Evolutionary conservation across 148 eudicot species (phyloP).

Genomic region (Oxyria digyna): DNA sequence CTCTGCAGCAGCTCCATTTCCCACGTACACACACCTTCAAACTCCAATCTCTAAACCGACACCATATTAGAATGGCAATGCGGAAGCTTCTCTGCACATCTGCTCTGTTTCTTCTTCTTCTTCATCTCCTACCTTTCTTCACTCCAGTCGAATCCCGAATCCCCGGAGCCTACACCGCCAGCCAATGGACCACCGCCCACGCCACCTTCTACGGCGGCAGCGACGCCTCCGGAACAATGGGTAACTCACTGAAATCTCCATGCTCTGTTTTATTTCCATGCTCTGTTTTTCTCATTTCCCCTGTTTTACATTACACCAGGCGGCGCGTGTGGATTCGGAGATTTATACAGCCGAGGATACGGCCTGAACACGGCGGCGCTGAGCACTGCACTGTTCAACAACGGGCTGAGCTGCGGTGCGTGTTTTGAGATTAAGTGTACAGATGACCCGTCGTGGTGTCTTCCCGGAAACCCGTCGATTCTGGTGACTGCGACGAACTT

Average conservation of each 20-base stretch:
- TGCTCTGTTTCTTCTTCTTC: conserved; percentile 15
- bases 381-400: conserved; percentile 86
- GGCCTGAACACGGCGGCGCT: conserved; percentile 86
- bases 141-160: conserved; percentile 26
- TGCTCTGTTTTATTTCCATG: neutral
- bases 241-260: conserved; percentile 24
- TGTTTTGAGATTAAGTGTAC: conserved; percentile 78
- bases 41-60: neutral
- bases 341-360: conserved; percentile 10
- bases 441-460: conserved; percentile 64
- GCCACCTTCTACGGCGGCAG: conserved; percentile 83
- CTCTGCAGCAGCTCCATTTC: neutral
- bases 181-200: conserved; percentile 63
- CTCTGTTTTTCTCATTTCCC: neutral
- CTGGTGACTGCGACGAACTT: conserved; percentile 79
- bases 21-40: neutral
- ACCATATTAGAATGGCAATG: neutral
- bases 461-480: conserved; percentile 74
- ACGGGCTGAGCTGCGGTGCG: conserved; percentile 74
- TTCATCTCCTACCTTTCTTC: conserved; percentile 18
- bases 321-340: conserved; percentile 8
- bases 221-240: conserved; percentile 93
- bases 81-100: neutral
- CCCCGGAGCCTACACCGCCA: conserved; percentile 51
- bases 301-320: neutral